phyloP scores from a whole-genome alignment of 441 rosid species.

The Mallotus repandus region DNA sequence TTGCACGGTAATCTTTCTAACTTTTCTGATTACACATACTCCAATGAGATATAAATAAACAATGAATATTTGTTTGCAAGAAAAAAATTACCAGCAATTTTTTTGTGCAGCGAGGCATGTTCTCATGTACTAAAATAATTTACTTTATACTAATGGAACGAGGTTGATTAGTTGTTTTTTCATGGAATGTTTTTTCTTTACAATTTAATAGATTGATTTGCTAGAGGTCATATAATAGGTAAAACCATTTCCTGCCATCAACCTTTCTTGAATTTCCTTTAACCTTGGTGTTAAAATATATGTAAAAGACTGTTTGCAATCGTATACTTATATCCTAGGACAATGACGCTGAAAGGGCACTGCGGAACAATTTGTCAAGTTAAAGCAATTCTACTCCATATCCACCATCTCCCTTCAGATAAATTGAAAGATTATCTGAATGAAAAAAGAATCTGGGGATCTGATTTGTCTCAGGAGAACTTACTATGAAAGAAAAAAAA shows the following conservation, averaged over 20 bases:
- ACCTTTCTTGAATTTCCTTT: not conserved
- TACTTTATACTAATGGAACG: not conserved
- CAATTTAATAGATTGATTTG: not conserved
- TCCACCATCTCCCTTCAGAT: slow-evolving; percentile 3
- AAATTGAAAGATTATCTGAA: not conserved
- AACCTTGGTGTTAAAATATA: not conserved
- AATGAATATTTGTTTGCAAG: slow-evolving; percentile 3
- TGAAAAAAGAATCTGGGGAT: not conserved
- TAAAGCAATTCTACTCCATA: not conserved
- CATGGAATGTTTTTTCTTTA: not conserved
- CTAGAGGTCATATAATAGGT: not conserved
- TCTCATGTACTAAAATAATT: not conserved
- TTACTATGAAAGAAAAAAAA: not conserved
- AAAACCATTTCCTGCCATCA: not conserved
- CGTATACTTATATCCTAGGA: not conserved
- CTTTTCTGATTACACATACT: not conserved
- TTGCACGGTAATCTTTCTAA: not conserved
- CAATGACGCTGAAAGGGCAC: not conserved
- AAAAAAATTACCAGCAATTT: not conserved
- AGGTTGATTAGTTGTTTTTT: not conserved
- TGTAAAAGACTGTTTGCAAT: not conserved
- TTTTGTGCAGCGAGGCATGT: not conserved
- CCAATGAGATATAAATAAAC: not conserved
- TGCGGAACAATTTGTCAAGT: not conserved
- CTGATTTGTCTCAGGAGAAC: not conserved